Base-by-base conservation (phyloP, 73 alveolate species). In the Effrenium voratum region DNA sequence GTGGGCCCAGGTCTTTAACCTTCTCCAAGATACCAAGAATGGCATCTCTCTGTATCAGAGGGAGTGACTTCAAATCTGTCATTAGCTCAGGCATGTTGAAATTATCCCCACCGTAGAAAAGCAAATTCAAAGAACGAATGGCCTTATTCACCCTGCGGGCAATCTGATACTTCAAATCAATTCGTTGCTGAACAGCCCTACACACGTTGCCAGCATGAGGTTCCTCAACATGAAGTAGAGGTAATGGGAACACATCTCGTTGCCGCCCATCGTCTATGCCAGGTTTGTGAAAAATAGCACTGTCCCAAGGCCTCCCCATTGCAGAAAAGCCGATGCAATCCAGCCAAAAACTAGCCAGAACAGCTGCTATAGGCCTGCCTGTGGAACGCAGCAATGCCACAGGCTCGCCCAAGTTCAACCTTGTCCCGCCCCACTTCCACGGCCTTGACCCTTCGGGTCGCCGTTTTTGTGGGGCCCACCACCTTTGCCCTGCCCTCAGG, bases 171-270 rank as follows among this genome's bases (percentile, higher is more conserved):
- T n/a, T 46, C 46, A 5, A 3, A 3, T 36, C n/a, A 30, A 81
- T 30, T n/a, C 75, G 1, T 2, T 44, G 92, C 49, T 34, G 57
- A 1, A 81, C 92, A 24, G n/a, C 73, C 49, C 92, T 46, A 16
- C 75, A 81, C 60, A 77, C 55, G 0, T 5, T 5, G 40, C 3
- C 38, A 38, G 8, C 38, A 22, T 28, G 38, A 6, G 40, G 41
- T 2, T 5, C 22, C 63, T 15, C 60, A 19, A 15, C 46, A 30
- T 38, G 15, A 8, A 77, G 41, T 49, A 46, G 0, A 0, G 92
- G 92, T 13, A 81, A 38, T 0, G 92, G 92, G 46, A 81, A 81
- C 10, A 81, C 52, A 81, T 81, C 92, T 19, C 92, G 87, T 13
- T 77, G 55, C 43, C 87, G 43, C 10, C 87, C 87, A 0, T 44